Percentiles rank a stretch among this genome's conserved stretches.
These are phyloP conservation scores for Backusella liffmaniae DNA, from an alignment of 192 early-diverging fungal species.

Conservation along the genomic window DNA sequence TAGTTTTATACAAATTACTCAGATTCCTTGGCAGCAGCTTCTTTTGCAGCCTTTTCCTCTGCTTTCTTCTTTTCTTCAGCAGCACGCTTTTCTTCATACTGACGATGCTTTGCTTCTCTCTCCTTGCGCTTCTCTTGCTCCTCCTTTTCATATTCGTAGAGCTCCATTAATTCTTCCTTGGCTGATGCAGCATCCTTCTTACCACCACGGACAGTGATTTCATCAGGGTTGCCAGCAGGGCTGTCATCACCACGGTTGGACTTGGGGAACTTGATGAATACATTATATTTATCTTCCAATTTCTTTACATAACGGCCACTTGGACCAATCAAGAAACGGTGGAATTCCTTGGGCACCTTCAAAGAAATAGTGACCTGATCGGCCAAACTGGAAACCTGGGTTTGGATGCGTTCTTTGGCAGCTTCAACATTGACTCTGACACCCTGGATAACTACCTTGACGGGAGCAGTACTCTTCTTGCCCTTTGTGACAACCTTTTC, in stretches of 20 bases:
- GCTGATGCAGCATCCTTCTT: conserved; percentile 78
- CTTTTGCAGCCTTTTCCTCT: conserved; percentile 19
- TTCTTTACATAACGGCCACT: conserved; percentile 70
- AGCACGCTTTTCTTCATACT: conserved; percentile 21
- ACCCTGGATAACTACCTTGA: conserved; percentile 76
- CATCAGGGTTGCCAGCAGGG: conserved; percentile 40
- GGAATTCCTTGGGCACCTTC: conserved; percentile 58
- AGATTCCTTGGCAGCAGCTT: conserved; percentile 12
- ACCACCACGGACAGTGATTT: conserved; percentile 82
- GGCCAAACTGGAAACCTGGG: conserved; percentile 62
- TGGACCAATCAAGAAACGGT: conserved; percentile 69
- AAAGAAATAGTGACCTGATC: conserved; percentile 61
- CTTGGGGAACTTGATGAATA: conserved; percentile 70
- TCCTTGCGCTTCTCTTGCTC: conserved; percentile 39
- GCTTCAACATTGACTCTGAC: conserved; percentile 71
- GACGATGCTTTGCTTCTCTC: conserved; percentile 26
- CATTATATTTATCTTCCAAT: conserved; percentile 75
- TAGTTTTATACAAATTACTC: conserved; percentile 10
- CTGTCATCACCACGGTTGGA: conserved; percentile 42
- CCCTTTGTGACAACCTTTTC: conserved; percentile 24
- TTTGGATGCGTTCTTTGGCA: conserved; percentile 68
- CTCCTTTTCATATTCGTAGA: conserved; percentile 81
- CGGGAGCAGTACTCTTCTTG: conserved; percentile 32
- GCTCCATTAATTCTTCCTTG: conserved; percentile 78
- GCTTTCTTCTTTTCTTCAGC: conserved; percentile 23